Evolutionary conservation across 371 early-diverging fungal genomes (phyloP).

Genomic region (Circinella umbellata): DNA sequence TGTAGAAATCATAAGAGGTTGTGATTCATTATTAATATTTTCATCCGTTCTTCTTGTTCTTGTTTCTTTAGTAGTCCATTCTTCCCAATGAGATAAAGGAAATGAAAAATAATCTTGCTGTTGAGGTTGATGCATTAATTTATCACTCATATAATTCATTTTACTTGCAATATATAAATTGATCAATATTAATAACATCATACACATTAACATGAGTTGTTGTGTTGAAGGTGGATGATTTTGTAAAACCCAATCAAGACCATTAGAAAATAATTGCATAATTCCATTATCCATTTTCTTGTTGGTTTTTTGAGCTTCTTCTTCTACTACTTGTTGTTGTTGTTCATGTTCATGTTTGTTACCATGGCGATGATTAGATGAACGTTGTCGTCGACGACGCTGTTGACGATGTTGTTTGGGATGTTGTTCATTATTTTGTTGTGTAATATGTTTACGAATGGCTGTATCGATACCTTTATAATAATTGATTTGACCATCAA

Average conservation of each 20-base stretch:
- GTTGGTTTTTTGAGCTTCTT: neutral
- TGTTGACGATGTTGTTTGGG: slow-evolving; percentile 6
- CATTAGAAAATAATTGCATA: slow-evolving; percentile 19
- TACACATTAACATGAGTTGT: slow-evolving; percentile 33
- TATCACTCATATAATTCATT: slow-evolving; percentile 29
- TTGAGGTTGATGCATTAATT: neutral
- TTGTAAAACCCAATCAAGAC: slow-evolving; percentile 11
- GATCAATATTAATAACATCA: slow-evolving; percentile 33
- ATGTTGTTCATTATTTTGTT: slow-evolving; percentile 5
- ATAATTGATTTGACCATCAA: slow-evolving; percentile 65
- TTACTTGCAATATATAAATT: slow-evolving; percentile 43
- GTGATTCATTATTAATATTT: neutral
- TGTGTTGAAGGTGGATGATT: slow-evolving; percentile 18
- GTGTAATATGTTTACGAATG: slow-evolving; percentile 32
- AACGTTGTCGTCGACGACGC: slow-evolving; percentile 5
- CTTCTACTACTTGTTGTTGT: neutral
- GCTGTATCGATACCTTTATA: slow-evolving; percentile 58
- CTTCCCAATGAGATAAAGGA: neutral
- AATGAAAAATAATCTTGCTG: neutral
- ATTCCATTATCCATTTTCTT: neutral
- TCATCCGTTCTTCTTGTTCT: neutral
- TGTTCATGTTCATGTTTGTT: neutral
- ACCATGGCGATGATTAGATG: too few relatives aligned
- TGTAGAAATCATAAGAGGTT: neutral
- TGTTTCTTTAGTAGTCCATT: neutral